Percentiles rank a stretch among this genome's conserved stretches.
Evolutionary conservation across 2,329 filamentous ascomycete genomes (phyloP).

Genomic region (Boeremia lycopersici): DNA sequence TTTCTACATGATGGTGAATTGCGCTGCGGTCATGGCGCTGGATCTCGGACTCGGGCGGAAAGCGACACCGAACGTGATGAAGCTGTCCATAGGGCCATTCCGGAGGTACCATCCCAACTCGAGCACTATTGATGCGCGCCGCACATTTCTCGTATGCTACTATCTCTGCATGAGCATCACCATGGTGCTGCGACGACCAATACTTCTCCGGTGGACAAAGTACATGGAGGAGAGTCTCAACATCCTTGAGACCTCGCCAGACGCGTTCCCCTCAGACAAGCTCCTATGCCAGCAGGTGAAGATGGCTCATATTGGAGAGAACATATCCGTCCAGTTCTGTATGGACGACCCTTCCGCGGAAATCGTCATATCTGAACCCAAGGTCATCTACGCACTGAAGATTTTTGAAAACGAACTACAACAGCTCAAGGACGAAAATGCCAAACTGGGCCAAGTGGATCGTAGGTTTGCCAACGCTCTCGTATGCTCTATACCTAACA

Average conservation of each 20-base stretch:
- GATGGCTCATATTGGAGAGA: conserved; percentile 63
- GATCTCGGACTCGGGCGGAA: conserved; percentile 77
- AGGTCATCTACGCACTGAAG: conserved; percentile 61
- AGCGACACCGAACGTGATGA: conserved; percentile 51
- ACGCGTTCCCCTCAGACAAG: conserved; percentile 63
- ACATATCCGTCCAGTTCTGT: conserved; percentile 61
- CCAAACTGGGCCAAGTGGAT: conserved; percentile 47
- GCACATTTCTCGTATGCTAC: conserved; percentile 67
- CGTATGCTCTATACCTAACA: conserved; percentile 9
- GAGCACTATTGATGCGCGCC: conserved; percentile 61
- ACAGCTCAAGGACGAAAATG: conserved; percentile 40
- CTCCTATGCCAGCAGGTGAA: conserved; percentile 63
- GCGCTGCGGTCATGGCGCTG: conserved; percentile 80
- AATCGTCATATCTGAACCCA: conserved; percentile 60
- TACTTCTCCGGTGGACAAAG: conserved; percentile 65
- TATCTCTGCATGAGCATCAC: conserved; percentile 63
- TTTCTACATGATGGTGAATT: conserved; percentile 85
- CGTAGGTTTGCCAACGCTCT: conserved; percentile 31
- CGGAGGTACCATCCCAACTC: conserved; percentile 51
- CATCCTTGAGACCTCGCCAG: conserved; percentile 61
- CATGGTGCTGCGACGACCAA: conserved; percentile 63
- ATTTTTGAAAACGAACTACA: conserved; percentile 60
- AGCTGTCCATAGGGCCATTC: conserved; percentile 42
- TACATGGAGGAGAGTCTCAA: conserved; percentile 69
- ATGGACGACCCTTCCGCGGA: conserved; percentile 61